Percentiles rank a stretch among this genome's conserved stretches.
phyloP scores from a whole-genome alignment of 2,329 filamentous ascomycete genomes.

The Neofusicoccum kwambonambiense region DNA sequence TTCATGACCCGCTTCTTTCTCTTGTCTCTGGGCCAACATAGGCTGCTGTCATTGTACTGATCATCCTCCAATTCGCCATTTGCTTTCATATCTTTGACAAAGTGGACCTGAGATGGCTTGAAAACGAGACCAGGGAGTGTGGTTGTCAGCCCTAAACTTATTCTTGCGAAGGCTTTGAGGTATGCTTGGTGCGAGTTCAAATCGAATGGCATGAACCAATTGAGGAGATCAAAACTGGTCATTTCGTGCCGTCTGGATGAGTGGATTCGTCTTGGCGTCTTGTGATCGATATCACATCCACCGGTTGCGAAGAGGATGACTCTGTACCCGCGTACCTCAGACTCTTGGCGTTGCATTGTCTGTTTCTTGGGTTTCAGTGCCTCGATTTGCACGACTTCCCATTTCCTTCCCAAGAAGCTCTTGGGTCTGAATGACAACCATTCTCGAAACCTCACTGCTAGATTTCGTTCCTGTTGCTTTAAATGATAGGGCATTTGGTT shows the following conservation, averaged over 20 bases:
- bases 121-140: conserved; percentile 40
- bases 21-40: conserved; percentile 26
- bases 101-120: conserved; percentile 35
- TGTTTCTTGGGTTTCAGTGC: conserved; percentile 33
- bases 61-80: conserved; percentile 35
- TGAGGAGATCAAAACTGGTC: conserved; percentile 31
- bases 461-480: conserved; percentile 23
- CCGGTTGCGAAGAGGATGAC: conserved; percentile 38
- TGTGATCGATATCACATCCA: conserved; percentile 27
- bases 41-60: conserved; percentile 35
- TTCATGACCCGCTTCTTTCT: conserved; percentile 40
- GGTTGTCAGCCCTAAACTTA: conserved; percentile 44
- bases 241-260: background rate
- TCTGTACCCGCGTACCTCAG: conserved; percentile 15
- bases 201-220: conserved; percentile 41
- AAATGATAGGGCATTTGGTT: conserved; percentile 20
- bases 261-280: background rate
- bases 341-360: background rate
- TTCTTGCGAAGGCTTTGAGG: conserved; percentile 43
- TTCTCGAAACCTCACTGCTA: conserved; percentile 28
- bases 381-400: conserved; percentile 42
- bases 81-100: conserved; percentile 31
- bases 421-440: conserved; percentile 35
- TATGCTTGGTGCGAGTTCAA: conserved; percentile 37
- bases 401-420: conserved; percentile 41